A percentile compares a stretch with the other conserved stretches of the same genome.
phyloP scores from a whole-genome alignment of 2,329 filamentous ascomycete genomes.

The Neoarthrinium moseri region DNA sequence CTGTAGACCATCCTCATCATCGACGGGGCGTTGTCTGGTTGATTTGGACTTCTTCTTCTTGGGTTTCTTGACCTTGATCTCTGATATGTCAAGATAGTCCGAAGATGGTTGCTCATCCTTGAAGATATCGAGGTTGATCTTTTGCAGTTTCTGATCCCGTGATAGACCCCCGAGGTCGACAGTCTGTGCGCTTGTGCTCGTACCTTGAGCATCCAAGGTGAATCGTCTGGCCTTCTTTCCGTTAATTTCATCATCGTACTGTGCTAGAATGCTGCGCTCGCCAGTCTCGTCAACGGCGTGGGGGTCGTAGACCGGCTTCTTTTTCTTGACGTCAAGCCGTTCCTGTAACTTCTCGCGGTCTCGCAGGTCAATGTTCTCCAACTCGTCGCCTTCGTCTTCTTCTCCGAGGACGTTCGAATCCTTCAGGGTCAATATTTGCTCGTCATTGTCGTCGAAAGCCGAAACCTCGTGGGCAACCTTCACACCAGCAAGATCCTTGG shows the following conservation, averaged over 20 bases:
- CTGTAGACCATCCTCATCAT: conserved; percentile 61
- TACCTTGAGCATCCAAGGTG: conserved; percentile 77
- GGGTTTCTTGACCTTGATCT: conserved; percentile 90
- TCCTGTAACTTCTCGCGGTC: conserved; percentile 74
- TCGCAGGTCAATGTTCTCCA: conserved; percentile 73
- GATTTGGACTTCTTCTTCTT: conserved; percentile 87
- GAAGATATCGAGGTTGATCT: conserved; percentile 68
- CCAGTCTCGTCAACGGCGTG: conserved; percentile 68
- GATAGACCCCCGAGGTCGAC: conserved; percentile 52
- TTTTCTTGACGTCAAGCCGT: conserved; percentile 83
- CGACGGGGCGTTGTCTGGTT: conserved; percentile 67
- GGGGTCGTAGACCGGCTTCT: conserved; percentile 84
- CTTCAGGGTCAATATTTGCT: conserved; percentile 92
- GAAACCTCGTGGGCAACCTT: conserved; percentile 87
- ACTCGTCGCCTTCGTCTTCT: conserved; percentile 83
- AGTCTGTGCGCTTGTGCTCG: conserved; percentile 59
- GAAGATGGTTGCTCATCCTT: conserved; percentile 67
- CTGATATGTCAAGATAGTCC: conserved; percentile 83
- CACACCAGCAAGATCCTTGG: conserved; percentile 83
- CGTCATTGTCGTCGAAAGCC: conserved; percentile 77
- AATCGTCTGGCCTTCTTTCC: conserved; percentile 89
- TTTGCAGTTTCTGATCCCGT: conserved; percentile 64
- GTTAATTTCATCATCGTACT: conserved; percentile 94
- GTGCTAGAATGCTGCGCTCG: conserved; percentile 69
- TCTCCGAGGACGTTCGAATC: conserved; percentile 80